Evolutionary conservation across 352 stramenopile species (phyloP).

Genomic region (Phytophthora aleatoria): DNA sequence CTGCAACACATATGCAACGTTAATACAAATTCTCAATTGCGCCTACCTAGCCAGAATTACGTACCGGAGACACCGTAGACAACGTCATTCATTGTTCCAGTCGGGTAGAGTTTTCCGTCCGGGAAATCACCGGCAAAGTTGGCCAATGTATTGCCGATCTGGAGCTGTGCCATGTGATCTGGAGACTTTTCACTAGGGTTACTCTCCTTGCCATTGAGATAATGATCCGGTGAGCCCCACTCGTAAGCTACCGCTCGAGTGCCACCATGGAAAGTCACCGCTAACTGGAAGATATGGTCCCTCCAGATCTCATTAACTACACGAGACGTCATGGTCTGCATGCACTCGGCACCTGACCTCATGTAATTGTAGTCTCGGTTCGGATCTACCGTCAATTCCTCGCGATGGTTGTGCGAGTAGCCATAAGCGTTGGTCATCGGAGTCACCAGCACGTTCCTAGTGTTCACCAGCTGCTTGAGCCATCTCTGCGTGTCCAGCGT

Average conservation of each 20-base stretch:
- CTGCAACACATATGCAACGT: constrained; percentile 1
- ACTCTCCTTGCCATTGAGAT: constrained; percentile 51
- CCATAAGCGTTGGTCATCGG: constrained; percentile 96
- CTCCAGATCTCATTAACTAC: constrained; percentile 97
- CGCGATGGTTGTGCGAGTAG: constrained; percentile 83
- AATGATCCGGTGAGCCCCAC: constrained; percentile 95
- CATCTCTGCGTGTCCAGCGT: constrained; percentile 64
- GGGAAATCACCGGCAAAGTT: constrained; percentile 76
- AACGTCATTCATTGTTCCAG: constrained; percentile 95
- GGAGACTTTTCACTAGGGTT: constrained; percentile 75
- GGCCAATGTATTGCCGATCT: constrained; percentile 63
- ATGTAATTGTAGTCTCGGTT: constrained; percentile 99
- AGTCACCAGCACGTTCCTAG: constrained; percentile 79
- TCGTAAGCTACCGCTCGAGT: constrained; percentile 98
- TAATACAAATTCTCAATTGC: neutral
- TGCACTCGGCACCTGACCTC: constrained; percentile 84
- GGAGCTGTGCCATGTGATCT: constrained; percentile 74
- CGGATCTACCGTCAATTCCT: constrained; percentile 93
- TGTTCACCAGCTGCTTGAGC: constrained; percentile 87
- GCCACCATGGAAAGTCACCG: constrained; percentile 98
- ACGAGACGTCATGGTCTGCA: constrained; percentile 95
- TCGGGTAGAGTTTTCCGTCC: constrained; percentile 77
- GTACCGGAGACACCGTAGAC: constrained; percentile 94
- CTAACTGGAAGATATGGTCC: constrained; percentile 96
- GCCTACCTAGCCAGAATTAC: neutral